Percentiles rank a stretch among this genome's conserved stretches.
These are phyloP conservation scores for Colletotrichum melonis DNA, from an alignment of 2,329 filamentous ascomycete genomes.

Conservation along the genomic window DNA sequence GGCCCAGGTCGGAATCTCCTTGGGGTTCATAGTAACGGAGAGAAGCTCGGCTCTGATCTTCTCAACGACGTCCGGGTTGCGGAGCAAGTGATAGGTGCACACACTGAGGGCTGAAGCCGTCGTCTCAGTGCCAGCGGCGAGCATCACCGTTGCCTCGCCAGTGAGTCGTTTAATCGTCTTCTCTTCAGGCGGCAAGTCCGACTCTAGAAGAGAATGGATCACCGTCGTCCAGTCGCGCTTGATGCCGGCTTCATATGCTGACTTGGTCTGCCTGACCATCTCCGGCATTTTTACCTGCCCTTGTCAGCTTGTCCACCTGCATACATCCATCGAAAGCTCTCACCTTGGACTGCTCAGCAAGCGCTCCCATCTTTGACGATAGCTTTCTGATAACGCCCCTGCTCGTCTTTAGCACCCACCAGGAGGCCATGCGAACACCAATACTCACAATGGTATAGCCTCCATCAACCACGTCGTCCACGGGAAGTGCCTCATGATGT, in stretches of 20 bases:
- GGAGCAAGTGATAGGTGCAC: conserved; percentile 5
- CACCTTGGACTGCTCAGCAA: conserved; percentile 7
- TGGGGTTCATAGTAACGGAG: background rate
- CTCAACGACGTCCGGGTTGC: background rate
- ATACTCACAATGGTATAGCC: conserved; percentile 25
- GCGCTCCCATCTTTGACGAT: conserved; percentile 6
- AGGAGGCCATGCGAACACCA: too few relatives aligned
- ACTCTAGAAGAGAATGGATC: conserved; percentile 37
- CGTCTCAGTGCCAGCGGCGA: conserved; percentile 52
- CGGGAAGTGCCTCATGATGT: conserved; percentile 33
- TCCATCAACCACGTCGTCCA: conserved; percentile 19
- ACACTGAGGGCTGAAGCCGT: conserved; percentile 6
- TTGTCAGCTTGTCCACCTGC: background rate
- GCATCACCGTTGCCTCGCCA: conserved; percentile 51
- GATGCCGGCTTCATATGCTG: background rate
- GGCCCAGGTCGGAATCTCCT: conserved; percentile 23
- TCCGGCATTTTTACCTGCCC: conserved; percentile 4
- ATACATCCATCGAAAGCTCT: background rate
- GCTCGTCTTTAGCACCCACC: background rate
- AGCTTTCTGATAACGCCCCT: background rate
- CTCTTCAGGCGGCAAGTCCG: conserved; percentile 48
- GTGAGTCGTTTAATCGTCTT: conserved; percentile 46
- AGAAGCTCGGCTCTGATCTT: conserved; percentile 5
- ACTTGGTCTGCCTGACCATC: background rate
- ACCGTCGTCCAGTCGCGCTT: conserved; percentile 1